Conservation (phyloP, 805 yeast species). For the Torulaspora quercuum region DNA sequence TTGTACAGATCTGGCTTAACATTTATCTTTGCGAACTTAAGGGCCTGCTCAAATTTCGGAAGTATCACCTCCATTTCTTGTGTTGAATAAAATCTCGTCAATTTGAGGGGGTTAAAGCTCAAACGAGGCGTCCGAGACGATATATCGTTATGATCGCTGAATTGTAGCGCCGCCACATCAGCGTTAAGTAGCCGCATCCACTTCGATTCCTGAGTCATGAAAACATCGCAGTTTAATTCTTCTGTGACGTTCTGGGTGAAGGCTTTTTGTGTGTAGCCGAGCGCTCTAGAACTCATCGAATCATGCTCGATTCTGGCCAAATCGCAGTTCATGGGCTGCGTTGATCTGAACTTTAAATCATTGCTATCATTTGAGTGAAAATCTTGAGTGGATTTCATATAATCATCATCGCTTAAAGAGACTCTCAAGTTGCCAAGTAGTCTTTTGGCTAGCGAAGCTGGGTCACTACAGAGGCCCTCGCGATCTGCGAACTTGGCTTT, state of each 20-base stretch:
- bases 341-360: slow-evolving; percentile 24
- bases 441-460: slow-evolving; percentile 48
- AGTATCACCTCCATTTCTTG: slow-evolving; percentile 30
- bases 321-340: slow-evolving; percentile 46
- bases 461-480: slow-evolving; percentile 52
- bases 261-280: slow-evolving; percentile 27
- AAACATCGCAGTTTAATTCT: slow-evolving; percentile 4
- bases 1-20: slow-evolving; percentile 26
- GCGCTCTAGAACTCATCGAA: slow-evolving; percentile 8
- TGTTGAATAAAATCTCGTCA: slow-evolving; percentile 33
- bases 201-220: slow-evolving; percentile 20
- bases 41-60: slow-evolving; percentile 33
- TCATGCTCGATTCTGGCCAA: slow-evolving; percentile 39
- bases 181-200: slow-evolving; percentile 27
- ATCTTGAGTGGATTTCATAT: slow-evolving; percentile 30
- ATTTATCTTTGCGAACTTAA: slow-evolving; percentile 23
- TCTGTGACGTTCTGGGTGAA: slow-evolving; percentile 16
- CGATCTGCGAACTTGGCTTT: slow-evolving; percentile 43
- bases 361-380: neutral
- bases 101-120: slow-evolving; percentile 25
- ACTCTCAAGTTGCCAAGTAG: slow-evolving; percentile 52
- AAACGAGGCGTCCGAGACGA: slow-evolving; percentile 3
- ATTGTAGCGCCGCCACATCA: slow-evolving; percentile 32
- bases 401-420: slow-evolving; percentile 50
- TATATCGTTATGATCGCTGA: slow-evolving; percentile 13